Evolutionary conservation across 305 asterid genomes (phyloP).

Genomic region (Fraxinus greggii): DNA sequence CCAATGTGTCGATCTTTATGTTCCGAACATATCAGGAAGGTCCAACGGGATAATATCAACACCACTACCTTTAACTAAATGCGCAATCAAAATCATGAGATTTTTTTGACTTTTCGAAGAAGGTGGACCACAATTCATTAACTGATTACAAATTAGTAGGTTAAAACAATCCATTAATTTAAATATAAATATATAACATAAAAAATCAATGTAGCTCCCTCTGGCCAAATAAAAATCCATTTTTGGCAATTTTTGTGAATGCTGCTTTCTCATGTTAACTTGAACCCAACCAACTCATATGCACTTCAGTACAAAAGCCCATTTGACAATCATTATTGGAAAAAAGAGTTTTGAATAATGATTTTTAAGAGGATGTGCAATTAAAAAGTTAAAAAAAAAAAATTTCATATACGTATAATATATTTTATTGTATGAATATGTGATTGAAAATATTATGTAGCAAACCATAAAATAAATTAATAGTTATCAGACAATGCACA

Average conservation of each 20-base stretch:
- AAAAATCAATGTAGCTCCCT: not conserved
- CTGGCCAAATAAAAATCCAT: not conserved
- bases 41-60: not conserved
- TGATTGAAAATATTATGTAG: not conserved
- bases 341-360: not conserved
- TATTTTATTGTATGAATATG: not conserved
- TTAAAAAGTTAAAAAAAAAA: no score
- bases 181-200: not conserved
- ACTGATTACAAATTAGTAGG: no score
- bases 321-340: not conserved
- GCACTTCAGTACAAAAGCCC: not conserved
- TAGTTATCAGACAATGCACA: not conserved
- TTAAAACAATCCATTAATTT: not conserved
- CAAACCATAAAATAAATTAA: not conserved
- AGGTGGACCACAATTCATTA: not conserved
- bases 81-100: not conserved
- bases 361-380: no score
- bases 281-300: not conserved
- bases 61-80: not conserved
- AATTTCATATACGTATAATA: not conserved
- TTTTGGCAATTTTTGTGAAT: not conserved
- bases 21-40: not conserved
- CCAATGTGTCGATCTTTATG: not conserved
- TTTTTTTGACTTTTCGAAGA: no score
- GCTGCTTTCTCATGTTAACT: not conserved